Base-by-base conservation (phyloP, 495 filamentous ascomycete genomes). In the Trichoderma asperelloides region DNA sequence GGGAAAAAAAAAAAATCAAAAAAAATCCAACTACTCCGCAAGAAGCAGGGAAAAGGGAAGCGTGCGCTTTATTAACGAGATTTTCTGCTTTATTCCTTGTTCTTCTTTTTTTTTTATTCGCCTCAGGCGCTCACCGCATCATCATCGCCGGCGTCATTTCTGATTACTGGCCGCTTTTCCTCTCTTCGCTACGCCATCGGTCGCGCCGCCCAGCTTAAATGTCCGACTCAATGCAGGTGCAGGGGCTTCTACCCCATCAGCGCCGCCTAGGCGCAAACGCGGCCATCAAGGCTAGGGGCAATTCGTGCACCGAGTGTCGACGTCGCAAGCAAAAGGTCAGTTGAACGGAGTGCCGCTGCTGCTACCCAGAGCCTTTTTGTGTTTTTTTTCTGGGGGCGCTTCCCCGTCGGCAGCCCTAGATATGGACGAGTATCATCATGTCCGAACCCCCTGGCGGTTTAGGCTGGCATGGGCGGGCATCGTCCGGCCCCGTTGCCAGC, bases 241-340 rank as follows among this genome's bases (percentile, higher is more conserved):
- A 68, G 67, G 64, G 49, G 55, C 55, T 13, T 13, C 23, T 27
- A 25, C 55, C 55, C 55, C 55, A 60, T 60, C 55, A 30, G 27
- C 55, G 55, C 55, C 23, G 25, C 23, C 13, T 60, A 60, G 55
- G 11, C 55, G 23, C 55, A 15, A 60, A 60, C 55, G 18, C n/a
- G 55, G 3, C 55, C 55, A 30, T 60, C 55, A 60, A 60, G 55
- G 27, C 55, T 18, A 60, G 55, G 55, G 55, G 55, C 55, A 60
- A 30, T 60, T 77, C 75, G 28, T 79, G 77, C 67, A 69, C 70
- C 1, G 77, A 79, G 68, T 79, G 77, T 55, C 72, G 77, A 62
- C 67, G 77, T 63, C 70, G 77, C 68, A 79, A 79, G 65, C 77
- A 79, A 65, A 78, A 74, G 75, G 77, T 79, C 69, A 30, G 67